These are phyloP conservation scores for Mycena capillaripes DNA, from an alignment of 768 basidiomycete species.

Conservation along the genomic window DNA sequence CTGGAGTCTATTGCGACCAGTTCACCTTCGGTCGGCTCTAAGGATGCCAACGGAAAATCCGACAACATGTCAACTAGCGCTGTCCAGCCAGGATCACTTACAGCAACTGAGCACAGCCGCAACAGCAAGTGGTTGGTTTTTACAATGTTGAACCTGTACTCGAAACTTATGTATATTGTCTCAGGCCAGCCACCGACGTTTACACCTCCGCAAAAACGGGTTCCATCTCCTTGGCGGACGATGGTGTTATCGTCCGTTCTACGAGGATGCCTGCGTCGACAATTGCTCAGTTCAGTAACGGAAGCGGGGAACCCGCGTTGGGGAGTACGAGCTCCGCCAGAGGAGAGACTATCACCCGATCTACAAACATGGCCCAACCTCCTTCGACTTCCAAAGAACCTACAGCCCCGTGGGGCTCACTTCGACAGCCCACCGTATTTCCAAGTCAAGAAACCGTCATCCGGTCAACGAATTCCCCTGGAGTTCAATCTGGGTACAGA, in stretches of 20 bases:
- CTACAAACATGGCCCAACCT: background rate
- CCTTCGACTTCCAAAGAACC: background rate
- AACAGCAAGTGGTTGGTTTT: background rate
- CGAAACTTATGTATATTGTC: background rate
- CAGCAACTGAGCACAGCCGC: background rate
- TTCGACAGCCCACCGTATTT: background rate
- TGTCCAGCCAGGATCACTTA: too few relatives aligned
- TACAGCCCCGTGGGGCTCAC: background rate
- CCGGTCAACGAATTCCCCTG: background rate
- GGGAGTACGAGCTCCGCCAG: too few relatives aligned
- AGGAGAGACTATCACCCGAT: background rate
- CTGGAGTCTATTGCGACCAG: constrained; percentile 15
- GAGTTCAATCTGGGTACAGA: background rate
- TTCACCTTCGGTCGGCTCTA: background rate
- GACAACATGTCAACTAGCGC: too few relatives aligned
- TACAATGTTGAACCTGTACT: too few relatives aligned
- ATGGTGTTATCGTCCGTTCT: background rate
- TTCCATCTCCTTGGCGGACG: too few relatives aligned
- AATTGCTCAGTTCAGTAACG: background rate
- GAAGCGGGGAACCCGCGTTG: background rate
- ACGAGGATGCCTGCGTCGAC: background rate
- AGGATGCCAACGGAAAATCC: background rate
- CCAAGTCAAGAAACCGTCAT: background rate
- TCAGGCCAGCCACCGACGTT: background rate
- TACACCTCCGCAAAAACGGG: background rate